Evolutionary conservation across 2,329 filamentous ascomycete genomes (phyloP).

Genomic region (Aspergillus japonicus): DNA sequence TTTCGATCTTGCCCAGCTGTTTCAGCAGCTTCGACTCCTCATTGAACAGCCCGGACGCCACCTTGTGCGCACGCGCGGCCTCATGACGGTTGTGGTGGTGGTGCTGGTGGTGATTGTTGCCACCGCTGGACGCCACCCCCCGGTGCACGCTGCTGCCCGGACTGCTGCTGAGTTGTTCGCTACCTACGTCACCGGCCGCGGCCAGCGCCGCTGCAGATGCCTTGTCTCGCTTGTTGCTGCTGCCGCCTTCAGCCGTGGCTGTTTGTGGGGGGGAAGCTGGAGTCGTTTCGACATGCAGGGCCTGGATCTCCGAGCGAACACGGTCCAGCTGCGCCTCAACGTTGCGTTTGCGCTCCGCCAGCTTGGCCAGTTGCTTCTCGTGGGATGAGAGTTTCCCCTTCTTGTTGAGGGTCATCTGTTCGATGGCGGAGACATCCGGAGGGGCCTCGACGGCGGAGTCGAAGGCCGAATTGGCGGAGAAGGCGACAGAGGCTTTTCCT

Average conservation of each 20-base stretch:
- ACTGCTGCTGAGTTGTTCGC: conserved; percentile 20
- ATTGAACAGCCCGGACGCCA: conserved; percentile 29
- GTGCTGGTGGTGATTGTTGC: conserved; percentile 11
- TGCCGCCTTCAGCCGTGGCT: not conserved
- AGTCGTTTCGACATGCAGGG: conserved; percentile 20
- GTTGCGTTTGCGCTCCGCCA: conserved; percentile 41
- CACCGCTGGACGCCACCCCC: not conserved
- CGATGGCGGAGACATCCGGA: conserved; percentile 21
- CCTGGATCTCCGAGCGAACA: conserved; percentile 35
- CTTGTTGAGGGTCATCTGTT: conserved; percentile 28
- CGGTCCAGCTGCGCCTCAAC: conserved; percentile 39
- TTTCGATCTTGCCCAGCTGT: conserved; percentile 44
- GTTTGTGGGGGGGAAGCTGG: not conserved
- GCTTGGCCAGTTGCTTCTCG: conserved; percentile 46
- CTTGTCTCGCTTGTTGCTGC: conserved; percentile 14
- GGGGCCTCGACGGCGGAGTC: conserved; percentile 22
- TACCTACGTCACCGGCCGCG: conserved; percentile 18
- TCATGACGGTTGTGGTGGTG: conserved; percentile 13
- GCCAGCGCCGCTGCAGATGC: conserved; percentile 12
- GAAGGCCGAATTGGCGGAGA: conserved; percentile 21
- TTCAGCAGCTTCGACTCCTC: conserved; percentile 39
- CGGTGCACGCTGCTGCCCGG: conserved; percentile 11
- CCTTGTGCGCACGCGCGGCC: conserved; percentile 31
- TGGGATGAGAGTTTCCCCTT: conserved; percentile 36
- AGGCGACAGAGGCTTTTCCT: conserved; percentile 12